Percentiles rank a stretch among this genome's conserved stretches.
These are phyloP conservation scores for Ceratocystiopsis brevicomis DNA, from an alignment of 2,329 filamentous ascomycete genomes.

Conservation along the genomic window DNA sequence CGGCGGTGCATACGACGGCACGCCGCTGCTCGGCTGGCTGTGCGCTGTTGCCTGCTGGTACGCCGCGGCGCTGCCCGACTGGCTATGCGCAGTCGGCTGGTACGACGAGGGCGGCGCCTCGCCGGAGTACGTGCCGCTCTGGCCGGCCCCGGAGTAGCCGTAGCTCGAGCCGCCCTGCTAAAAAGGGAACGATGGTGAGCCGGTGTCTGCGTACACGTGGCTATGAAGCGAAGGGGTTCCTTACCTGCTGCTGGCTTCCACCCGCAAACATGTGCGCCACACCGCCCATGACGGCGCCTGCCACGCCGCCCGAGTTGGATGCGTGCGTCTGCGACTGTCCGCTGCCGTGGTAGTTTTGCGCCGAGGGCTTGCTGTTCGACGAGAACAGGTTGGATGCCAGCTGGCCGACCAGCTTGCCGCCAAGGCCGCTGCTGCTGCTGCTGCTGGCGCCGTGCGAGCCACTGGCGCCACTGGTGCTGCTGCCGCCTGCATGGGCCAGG, in stretches of 20 bases:
- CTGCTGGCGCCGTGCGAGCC: slow-evolving; percentile 16
- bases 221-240: too few species aligned
- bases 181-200: too few species aligned
- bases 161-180: slow-evolving; percentile 19
- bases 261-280: slow-evolving; percentile 34
- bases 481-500: slow-evolving; percentile 13
- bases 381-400: slow-evolving; percentile 37
- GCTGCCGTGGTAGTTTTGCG: slow-evolving; percentile 26
- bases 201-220: too few species aligned
- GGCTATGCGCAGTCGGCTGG: slow-evolving; percentile 20
- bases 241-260: slow-evolving; percentile 20
- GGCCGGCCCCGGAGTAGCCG: slow-evolving; percentile 40
- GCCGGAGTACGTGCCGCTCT: slow-evolving; percentile 39
- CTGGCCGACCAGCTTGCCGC: slow-evolving; percentile 37
- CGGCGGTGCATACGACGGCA: background rate
- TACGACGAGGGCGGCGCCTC: slow-evolving; percentile 44
- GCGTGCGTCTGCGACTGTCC: slow-evolving; percentile 23
- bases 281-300: slow-evolving; percentile 34
- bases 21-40: background rate
- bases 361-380: slow-evolving; percentile 26
- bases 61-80: slow-evolving; percentile 1
- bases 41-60: background rate
- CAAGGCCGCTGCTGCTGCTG: slow-evolving; percentile 19
- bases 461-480: slow-evolving; percentile 16
- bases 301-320: slow-evolving; percentile 26